These are phyloP conservation scores for Trichoderma reesei DNA, from an alignment of 495 filamentous ascomycete genomes.

Conservation along the genomic window DNA sequence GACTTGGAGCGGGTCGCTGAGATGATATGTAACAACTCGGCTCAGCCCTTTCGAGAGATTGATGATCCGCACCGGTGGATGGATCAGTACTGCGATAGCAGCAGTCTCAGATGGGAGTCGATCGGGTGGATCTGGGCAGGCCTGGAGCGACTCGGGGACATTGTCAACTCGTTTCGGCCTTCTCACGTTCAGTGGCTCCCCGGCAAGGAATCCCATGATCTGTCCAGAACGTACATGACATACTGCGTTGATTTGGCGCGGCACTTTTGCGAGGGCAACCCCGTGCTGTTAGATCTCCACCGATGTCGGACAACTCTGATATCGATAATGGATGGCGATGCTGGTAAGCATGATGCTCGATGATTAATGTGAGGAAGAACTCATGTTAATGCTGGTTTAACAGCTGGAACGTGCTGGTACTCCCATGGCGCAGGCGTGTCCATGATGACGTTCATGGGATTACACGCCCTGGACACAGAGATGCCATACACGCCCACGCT, in stretches of 20 bases:
- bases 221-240: background rate
- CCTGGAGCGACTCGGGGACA: slow-evolving; percentile 19
- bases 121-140: slow-evolving; percentile 43
- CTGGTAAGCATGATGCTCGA: background rate
- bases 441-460: background rate
- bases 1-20: background rate
- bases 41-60: slow-evolving; percentile 18
- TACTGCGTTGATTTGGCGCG: slow-evolving; percentile 1
- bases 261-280: background rate
- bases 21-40: slow-evolving; percentile 19
- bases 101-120: slow-evolving; percentile 50
- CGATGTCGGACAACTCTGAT: background rate
- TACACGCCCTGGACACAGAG: background rate
- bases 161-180: background rate
- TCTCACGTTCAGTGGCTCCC: background rate
- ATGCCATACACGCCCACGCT: background rate
- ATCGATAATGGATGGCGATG: background rate
- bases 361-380: background rate
- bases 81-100: slow-evolving; percentile 37
- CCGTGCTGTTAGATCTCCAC: background rate
- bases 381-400: background rate
- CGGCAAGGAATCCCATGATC: background rate
- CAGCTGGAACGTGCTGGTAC: background rate
- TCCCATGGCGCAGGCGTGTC: background rate
- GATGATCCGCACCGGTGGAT: slow-evolving; percentile 29